Evolutionary conservation across 208 protist species (phyloP).

Genomic region (Leishmania turanica): DNA sequence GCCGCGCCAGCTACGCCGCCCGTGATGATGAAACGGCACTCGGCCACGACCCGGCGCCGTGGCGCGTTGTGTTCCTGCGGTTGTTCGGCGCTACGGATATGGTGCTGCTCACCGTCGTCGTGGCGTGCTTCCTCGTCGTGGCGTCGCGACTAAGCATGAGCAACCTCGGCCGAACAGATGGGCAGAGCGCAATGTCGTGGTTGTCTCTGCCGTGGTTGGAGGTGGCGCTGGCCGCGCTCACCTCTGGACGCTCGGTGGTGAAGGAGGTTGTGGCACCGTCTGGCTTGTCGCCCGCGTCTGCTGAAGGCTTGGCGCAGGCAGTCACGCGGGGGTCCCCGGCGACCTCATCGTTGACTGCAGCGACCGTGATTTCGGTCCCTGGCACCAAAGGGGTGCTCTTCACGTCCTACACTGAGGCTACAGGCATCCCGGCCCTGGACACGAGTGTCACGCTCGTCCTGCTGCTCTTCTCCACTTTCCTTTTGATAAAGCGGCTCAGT

Average conservation of each 20-base stretch:
- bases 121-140: slow-evolving; percentile 31
- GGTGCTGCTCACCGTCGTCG: slow-evolving; percentile 35
- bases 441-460: slow-evolving; percentile 18
- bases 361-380: too few species aligned
- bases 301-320: neutral
- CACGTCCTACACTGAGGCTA: slow-evolving; percentile 10
- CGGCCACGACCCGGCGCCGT: slow-evolving; percentile 6
- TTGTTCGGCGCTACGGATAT: slow-evolving; percentile 58
- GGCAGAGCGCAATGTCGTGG: neutral
- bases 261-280: neutral
- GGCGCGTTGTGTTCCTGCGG: slow-evolving; percentile 36
- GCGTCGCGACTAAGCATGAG: slow-evolving; percentile 13
- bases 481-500: slow-evolving; percentile 43
- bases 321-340: neutral
- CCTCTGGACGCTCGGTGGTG: neutral
- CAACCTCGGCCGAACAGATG: neutral
- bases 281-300: neutral
- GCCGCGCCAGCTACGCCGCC: neutral
- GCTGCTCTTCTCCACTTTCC: slow-evolving; percentile 33
- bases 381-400: neutral
- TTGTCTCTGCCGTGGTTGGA: slow-evolving; percentile 11
- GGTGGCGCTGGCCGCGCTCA: slow-evolving; percentile 6
- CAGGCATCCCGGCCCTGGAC: slow-evolving; percentile 11
- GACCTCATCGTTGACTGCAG: neutral
- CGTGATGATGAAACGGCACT: neutral